These are phyloP conservation scores for Terana coerulea DNA, from an alignment of 768 basidiomycete species.

Conservation along the genomic window DNA sequence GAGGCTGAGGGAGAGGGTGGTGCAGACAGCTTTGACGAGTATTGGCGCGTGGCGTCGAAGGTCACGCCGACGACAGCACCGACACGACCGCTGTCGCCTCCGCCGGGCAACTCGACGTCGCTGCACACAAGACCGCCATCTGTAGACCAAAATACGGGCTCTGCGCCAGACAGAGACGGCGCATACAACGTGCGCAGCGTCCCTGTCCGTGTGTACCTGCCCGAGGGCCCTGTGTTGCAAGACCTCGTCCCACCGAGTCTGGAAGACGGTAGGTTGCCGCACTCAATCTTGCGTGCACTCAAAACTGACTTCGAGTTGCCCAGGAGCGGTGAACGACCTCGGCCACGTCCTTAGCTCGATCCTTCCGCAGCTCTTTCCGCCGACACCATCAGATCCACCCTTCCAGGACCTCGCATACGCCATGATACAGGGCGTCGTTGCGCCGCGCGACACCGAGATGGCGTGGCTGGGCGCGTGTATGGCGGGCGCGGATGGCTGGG, in stretches of 20 bases:
- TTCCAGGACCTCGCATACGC: conserved; percentile 61
- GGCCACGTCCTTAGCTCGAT: conserved; percentile 63
- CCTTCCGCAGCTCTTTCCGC: conserved; percentile 77
- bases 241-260: conserved; percentile 79
- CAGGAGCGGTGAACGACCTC: conserved; percentile 74
- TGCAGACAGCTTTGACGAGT: conserved; percentile 93
- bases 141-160: conserved; percentile 48
- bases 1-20: not conserved
- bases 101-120: conserved; percentile 49
- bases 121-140: conserved; percentile 63
- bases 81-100: conserved; percentile 53
- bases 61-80: conserved; percentile 79
- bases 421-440: conserved; percentile 78
- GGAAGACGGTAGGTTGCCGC: conserved; percentile 61
- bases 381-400: conserved; percentile 26
- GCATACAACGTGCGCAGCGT: conserved; percentile 86
- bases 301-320: not conserved
- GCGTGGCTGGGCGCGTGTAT: conserved; percentile 93
- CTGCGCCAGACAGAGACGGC: conserved; percentile 64
- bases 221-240: conserved; percentile 86
- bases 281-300: not conserved
- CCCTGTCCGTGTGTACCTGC: conserved; percentile 87
- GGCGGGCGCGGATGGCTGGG: conserved; percentile 93
- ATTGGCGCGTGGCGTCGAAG: conserved; percentile 92
- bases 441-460: conserved; percentile 85